Base-by-base conservation (phyloP, 2,329 filamentous ascomycete species). In the Penicillium sp. region DNA sequence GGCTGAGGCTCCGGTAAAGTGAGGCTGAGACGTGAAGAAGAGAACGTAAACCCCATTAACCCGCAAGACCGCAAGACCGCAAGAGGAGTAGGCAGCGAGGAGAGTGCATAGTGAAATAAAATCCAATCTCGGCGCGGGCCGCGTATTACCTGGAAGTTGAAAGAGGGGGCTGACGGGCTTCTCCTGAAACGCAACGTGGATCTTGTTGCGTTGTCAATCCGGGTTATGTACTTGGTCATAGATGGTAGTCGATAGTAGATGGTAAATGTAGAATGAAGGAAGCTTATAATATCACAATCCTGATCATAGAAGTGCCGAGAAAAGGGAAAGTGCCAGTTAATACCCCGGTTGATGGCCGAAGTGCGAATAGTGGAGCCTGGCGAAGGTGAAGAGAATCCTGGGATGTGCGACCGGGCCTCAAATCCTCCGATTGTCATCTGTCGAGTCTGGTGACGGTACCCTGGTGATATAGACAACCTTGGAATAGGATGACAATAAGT, bases 1-100 rank as follows among this genome's bases (percentile, higher is more conserved):
- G n/a, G n/a, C n/a, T 55, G 52, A 50, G 52, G 52, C 52, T 55
- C 52, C 42, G 46, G 40, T 42, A 36, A 37, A 44, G 50, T 55
- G 52, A 55, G 50, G 52, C 52, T 55, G 50, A 52, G 22, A 8
- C 5, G 27, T 22, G 36, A 46, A 42, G 23, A 36, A 36, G 34
- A 8, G n/a, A 35, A 20, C 18, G 18, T 20, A 28, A 10, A 16
- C n/a, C 14, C 29, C n/a, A 8, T n/a, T n/a, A n/a, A n/a, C n/a
- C n/a, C n/a, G n/a, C n/a, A n/a, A n/a, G n/a, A n/a, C n/a, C n/a
- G n/a, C n/a, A n/a, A n/a, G n/a, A n/a, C n/a, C n/a, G n/a, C n/a
- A n/a, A n/a, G n/a, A n/a, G n/a, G n/a, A n/a, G n/a, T n/a, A n/a
- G n/a, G n/a, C n/a, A n/a, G n/a, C n/a, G n/a, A n/a, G n/a, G n/a